Evolutionary conservation across 2,329 filamentous ascomycete species (phyloP).

Genomic region (Diaporthe humulicola): DNA sequence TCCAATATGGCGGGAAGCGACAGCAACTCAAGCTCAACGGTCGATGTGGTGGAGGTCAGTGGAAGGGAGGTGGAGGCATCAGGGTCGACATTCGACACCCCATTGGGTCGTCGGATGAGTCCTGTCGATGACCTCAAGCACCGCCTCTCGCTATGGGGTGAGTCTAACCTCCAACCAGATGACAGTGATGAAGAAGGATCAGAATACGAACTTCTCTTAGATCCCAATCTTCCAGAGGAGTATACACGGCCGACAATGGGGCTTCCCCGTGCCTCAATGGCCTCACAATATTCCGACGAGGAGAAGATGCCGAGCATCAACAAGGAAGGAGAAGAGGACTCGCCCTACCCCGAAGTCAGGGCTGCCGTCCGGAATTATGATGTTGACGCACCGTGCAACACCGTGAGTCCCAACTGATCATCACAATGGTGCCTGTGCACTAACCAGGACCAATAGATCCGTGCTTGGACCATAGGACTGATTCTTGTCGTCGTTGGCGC

Average conservation of each 20-base stretch:
- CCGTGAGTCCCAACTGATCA: constrained; percentile 57
- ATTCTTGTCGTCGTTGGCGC: constrained; percentile 68
- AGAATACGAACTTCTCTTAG: constrained; percentile 69
- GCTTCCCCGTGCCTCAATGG: constrained; percentile 25
- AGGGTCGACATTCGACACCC: constrained; percentile 38
- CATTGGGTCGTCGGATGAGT: constrained; percentile 39
- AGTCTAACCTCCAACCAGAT: constrained; percentile 52
- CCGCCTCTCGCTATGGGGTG: constrained; percentile 57
- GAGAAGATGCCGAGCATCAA: constrained; percentile 41
- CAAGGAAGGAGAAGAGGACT: constrained; percentile 65
- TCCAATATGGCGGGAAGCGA: constrained; percentile 45
- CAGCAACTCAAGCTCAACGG: constrained; percentile 45
- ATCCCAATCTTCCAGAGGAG: constrained; percentile 63
- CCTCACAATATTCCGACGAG: constrained; percentile 42
- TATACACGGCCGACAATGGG: constrained; percentile 51
- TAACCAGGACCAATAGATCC: constrained; percentile 31
- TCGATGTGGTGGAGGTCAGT: constrained; percentile 46
- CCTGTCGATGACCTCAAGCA: constrained; percentile 52
- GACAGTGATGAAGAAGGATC: constrained; percentile 60
- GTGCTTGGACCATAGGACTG: constrained; percentile 73
- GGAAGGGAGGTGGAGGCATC: constrained; percentile 46
- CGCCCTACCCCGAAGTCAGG: constrained; percentile 76
- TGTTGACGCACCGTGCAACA: constrained; percentile 75
- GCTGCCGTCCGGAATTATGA: constrained; percentile 76
- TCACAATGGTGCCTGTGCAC: background rate